phyloP scores from a whole-genome alignment of 495 filamentous ascomycete genomes.

The Penicillium ochrochloron region DNA sequence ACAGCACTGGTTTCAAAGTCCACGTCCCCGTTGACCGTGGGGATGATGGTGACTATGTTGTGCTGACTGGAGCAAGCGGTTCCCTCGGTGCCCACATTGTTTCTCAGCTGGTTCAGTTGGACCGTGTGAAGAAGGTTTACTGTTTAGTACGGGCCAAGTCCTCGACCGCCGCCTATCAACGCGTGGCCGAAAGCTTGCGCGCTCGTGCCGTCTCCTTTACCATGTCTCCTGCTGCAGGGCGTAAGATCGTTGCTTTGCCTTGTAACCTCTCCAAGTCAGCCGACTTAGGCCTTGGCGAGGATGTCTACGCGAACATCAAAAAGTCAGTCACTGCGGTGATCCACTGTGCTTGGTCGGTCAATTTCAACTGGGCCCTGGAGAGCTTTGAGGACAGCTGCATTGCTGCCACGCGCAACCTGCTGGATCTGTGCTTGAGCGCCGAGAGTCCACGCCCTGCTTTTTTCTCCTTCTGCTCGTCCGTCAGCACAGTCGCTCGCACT shows the following conservation, averaged over 20 bases:
- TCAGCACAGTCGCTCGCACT: constrained; percentile 50
- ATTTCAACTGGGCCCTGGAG: constrained; percentile 66
- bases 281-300: constrained; percentile 25
- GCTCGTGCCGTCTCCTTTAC: background rate
- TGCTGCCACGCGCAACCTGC: constrained; percentile 30
- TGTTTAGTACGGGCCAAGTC: background rate
- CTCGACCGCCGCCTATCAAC: background rate
- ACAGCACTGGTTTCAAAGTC: background rate
- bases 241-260: background rate
- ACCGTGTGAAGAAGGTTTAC: background rate
- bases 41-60: background rate
- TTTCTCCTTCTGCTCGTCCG: constrained; percentile 66
- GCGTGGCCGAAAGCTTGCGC: background rate
- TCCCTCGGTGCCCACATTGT: background rate
- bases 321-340: constrained; percentile 54
- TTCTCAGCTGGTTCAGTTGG: background rate
- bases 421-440: background rate
- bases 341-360: constrained; percentile 74
- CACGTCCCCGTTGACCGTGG: background rate
- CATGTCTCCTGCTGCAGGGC: background rate
- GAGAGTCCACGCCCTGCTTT: constrained; percentile 19
- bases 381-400: constrained; percentile 63
- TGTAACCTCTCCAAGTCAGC: background rate
- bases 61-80: background rate
- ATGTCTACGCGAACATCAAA: constrained; percentile 42